These are phyloP conservation scores for Rhazya stricta DNA, from an alignment of 257 asterid genomes.

Conservation along the genomic window DNA sequence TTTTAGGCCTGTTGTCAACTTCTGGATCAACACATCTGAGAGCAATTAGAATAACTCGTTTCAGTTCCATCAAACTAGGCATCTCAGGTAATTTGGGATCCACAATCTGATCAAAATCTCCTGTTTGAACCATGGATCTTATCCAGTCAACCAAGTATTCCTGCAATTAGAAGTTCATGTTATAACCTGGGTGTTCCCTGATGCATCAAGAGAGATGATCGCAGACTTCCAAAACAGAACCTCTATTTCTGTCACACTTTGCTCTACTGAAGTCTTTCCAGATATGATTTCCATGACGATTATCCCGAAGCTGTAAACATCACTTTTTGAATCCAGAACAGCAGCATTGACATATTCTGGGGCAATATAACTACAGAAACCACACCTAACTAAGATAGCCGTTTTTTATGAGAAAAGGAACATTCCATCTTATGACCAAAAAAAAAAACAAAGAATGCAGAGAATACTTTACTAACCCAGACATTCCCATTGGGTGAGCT, in stretches of 20 bases:
- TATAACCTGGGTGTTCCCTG: not conserved
- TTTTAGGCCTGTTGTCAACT: constrained; percentile 39
- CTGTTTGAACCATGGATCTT: constrained; percentile 28
- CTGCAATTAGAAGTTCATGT: constrained; percentile 22
- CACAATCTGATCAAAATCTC: constrained; percentile 25
- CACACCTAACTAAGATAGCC: not conserved
- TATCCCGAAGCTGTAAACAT: constrained; percentile 55
- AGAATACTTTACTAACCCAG: constrained; percentile 23
- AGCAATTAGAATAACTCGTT: constrained; percentile 43
- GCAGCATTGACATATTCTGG: constrained; percentile 28
- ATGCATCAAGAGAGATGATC: not conserved
- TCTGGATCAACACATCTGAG: constrained; percentile 58
- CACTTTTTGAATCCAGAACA: constrained; percentile 32
- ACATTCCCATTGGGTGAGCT: constrained; percentile 35
- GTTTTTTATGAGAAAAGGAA: not conserved
- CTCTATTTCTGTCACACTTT: constrained; percentile 36
- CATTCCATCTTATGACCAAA: not conserved
- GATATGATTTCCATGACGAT: constrained; percentile 58
- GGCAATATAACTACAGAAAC: constrained; percentile 34
- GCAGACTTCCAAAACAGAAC: constrained; percentile 15
- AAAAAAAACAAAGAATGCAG: not conserved
- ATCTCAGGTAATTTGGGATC: constrained; percentile 44
- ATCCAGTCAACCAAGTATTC: constrained; percentile 52
- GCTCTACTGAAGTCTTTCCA: constrained; percentile 33
- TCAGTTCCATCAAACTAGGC: constrained; percentile 33